Base-by-base conservation (phyloP, 768 basidiomycete species). In the Coprinopsis marcescibilis region DNA sequence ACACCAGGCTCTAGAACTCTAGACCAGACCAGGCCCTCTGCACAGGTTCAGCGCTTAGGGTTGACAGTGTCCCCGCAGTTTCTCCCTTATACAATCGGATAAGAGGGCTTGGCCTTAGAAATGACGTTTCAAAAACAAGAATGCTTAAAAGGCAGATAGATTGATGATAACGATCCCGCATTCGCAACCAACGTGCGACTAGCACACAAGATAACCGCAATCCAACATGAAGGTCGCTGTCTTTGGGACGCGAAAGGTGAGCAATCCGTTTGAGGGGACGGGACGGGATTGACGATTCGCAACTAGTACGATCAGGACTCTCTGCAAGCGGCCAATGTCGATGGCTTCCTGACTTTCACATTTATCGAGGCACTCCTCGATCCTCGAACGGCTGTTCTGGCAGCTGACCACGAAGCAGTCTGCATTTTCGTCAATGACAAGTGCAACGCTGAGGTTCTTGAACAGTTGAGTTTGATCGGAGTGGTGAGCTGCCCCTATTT, bases 401-500 rank as follows among this genome's bases (percentile, higher is more conserved):
- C 69, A 34, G 61, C 61, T 21, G 65, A 58, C 1, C 65, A 71
- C 37, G 61, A 68, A 19, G 69, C 65, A 0, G 59, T 72, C 12
- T 72, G 68, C 45, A 56, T 72, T 11, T 72, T 72, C 53, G 71
- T 72, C 6, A 72, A 72, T 52, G 71, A 72, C 46, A 54, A 59
- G 11, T 72, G 71, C 51, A 60, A 67, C 43, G 64, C 61, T 4
- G 48, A 45, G 2, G 65, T 71, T 15, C 42, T 71, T 4, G 53
- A 65, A 39, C 56, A 52, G 30, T 60, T 72, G 14, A 54, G 60
- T 42, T 43, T 56, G 1, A 58, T 64, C 10, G 65, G 67, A 24
- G 65, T 72, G 50, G 71, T 72, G 49, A 34, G 7, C 45, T 6
- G 23, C 14, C 24, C 19, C 36, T 15, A 20, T 4, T 8, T 2